phyloP scores from a whole-genome alignment of 1,284 basidiomycete genomes.

The Rhodofomes roseus region DNA sequence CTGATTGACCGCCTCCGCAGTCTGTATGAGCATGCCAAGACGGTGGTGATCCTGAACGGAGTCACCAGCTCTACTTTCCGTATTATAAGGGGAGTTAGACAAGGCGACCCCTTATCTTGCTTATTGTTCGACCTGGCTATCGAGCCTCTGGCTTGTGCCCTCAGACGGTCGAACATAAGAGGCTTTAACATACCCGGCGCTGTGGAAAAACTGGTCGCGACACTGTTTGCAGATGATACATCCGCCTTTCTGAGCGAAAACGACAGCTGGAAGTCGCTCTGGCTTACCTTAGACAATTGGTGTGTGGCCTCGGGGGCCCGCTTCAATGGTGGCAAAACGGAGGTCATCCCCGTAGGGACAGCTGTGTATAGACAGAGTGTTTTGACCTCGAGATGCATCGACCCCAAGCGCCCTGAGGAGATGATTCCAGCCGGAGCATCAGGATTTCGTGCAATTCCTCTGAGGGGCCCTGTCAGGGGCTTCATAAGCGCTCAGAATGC shows the following conservation, averaged over 20 bases:
- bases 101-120: slow-evolving; percentile 35
- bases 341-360: background rate
- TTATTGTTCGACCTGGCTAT: slow-evolving; percentile 36
- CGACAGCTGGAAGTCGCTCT: background rate
- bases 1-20: slow-evolving; percentile 16
- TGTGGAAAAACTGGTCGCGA: background rate
- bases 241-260: background rate
- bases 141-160: slow-evolving; percentile 26
- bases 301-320: background rate
- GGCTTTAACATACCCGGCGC: slow-evolving; percentile 24
- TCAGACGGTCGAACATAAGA: slow-evolving; percentile 26
- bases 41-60: slow-evolving; percentile 26
- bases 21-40: slow-evolving; percentile 23
- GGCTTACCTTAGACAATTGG: background rate
- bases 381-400: no score
- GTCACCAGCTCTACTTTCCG: slow-evolving; percentile 13
- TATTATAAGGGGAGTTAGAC: slow-evolving; percentile 24
- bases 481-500: no score
- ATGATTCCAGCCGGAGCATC: no score
- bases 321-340: background rate
- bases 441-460: no score
- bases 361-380: background rate
- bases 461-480: no score
- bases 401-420: background rate
- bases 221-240: background rate